Percentiles rank a stretch among this genome's conserved stretches.
Conservation (phyloP, 495 filamentous ascomycete species). For the Aspergillus kassunensis region DNA sequence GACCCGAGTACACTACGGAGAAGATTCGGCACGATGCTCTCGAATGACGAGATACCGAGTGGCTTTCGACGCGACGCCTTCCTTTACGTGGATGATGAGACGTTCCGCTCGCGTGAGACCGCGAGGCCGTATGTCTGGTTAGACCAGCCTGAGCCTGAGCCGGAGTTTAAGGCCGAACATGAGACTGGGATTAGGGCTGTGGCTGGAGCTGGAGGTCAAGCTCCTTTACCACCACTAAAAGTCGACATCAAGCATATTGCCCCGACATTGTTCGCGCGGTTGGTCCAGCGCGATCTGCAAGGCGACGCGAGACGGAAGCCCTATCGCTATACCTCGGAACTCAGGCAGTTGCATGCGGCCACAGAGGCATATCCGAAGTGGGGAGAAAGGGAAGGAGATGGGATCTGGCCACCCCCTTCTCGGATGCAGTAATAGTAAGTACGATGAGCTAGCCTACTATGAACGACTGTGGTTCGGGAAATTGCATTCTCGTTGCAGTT, state of each 20-base stretch:
- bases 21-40: conserved; percentile 5
- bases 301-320: conserved; percentile 11
- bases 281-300: conserved; percentile 13
- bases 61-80: conserved; percentile 14
- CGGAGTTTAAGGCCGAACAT: background rate
- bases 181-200: background rate
- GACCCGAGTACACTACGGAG: conserved; percentile 4
- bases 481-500: too few species aligned
- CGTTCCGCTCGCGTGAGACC: conserved; percentile 6
- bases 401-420: conserved; percentile 18
- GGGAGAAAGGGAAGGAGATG: background rate
- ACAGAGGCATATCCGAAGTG: background rate
- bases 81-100: conserved; percentile 14
- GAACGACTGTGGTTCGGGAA: too few species aligned
- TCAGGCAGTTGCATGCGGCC: conserved; percentile 10
- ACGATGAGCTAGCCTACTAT: too few species aligned
- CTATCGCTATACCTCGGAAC: conserved; percentile 14
- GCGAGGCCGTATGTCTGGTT: conserved; percentile 11
- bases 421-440: too few species aligned
- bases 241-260: conserved; percentile 18
- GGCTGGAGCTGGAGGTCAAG: background rate
- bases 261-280: conserved; percentile 14
- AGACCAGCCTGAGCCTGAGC: conserved; percentile 6
- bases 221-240: conserved; percentile 4
- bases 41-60: conserved; percentile 4